phyloP scores from a whole-genome alignment of 441 rosid species.

The Pelargonium citronellum region DNA sequence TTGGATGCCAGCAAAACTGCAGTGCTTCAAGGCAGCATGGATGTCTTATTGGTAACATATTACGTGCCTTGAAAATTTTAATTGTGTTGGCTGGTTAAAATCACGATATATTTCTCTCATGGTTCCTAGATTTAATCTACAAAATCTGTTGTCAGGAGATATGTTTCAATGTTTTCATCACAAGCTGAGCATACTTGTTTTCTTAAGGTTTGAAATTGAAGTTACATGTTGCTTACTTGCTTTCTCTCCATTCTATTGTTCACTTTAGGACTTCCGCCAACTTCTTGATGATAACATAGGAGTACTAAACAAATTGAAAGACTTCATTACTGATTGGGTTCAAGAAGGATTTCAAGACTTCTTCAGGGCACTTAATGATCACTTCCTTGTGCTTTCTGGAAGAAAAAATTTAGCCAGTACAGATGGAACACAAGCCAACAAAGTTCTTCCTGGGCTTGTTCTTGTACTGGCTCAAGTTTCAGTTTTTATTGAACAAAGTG shows the following conservation, averaged over 20 bases:
- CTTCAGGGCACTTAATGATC: slow-evolving; percentile 61
- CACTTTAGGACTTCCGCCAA: slow-evolving; percentile 60
- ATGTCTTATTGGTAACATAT: slow-evolving; percentile 61
- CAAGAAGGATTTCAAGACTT: slow-evolving; percentile 95
- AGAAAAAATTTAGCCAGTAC: slow-evolving; percentile 42
- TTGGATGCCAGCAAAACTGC: slow-evolving; percentile 68
- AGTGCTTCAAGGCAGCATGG: slow-evolving; percentile 82
- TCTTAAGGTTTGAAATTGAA: not conserved
- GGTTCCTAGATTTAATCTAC: not conserved
- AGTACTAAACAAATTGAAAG: slow-evolving; percentile 58
- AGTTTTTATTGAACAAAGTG: slow-evolving; percentile 81
- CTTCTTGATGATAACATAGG: slow-evolving; percentile 66
- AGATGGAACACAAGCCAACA: slow-evolving; percentile 50
- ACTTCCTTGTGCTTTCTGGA: slow-evolving; percentile 66
- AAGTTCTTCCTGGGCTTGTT: slow-evolving; percentile 61
- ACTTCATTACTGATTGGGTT: slow-evolving; percentile 59
- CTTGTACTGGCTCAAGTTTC: slow-evolving; percentile 83
- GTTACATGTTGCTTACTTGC: slow-evolving; percentile 10
- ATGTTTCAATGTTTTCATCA: not conserved
- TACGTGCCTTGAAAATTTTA: slow-evolving; percentile 9
- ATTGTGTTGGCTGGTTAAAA: slow-evolving; percentile 7
- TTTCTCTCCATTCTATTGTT: slow-evolving; percentile 16
- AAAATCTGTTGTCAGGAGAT: not conserved
- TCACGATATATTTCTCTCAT: slow-evolving; percentile 2
- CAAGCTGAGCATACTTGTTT: slow-evolving; percentile 11